Evolutionary conservation across 2,329 filamentous ascomycete genomes (phyloP).

Genomic region (Spiromastix sp.): DNA sequence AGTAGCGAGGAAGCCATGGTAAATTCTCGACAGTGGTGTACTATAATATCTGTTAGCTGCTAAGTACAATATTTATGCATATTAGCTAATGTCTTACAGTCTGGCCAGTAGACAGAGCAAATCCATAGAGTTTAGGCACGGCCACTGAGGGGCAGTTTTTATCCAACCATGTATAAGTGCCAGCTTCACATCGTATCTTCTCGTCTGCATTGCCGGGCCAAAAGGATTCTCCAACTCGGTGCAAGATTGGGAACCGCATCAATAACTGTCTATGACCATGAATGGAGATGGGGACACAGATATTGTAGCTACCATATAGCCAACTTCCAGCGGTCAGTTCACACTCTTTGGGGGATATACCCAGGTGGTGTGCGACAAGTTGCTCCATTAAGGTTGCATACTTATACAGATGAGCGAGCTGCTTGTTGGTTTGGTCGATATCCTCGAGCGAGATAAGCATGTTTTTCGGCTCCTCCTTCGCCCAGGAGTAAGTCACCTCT

Average conservation of each 20-base stretch:
- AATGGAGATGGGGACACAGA: constrained; percentile 17
- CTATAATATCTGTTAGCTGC: neutral
- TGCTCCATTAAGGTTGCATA: constrained; percentile 1
- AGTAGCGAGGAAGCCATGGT: neutral
- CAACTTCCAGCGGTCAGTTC: constrained; percentile 2
- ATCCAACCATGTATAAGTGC: constrained; percentile 8
- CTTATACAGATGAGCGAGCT: constrained; percentile 1
- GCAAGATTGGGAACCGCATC: constrained; percentile 6
- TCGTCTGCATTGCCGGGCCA: constrained; percentile 7
- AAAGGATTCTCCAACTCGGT: constrained; percentile 7
- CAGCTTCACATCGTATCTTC: constrained; percentile 8
- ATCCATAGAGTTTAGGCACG: constrained; percentile 11
- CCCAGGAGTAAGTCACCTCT: constrained; percentile 3
- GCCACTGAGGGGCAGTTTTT: constrained; percentile 9
- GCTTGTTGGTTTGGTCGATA: constrained; percentile 15
- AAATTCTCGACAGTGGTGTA: constrained; percentile 5
- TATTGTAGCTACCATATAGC: constrained; percentile 27
- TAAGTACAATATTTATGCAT: neutral
- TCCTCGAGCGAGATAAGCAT: constrained; percentile 1
- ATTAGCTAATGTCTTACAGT: constrained; percentile 6
- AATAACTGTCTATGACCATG: neutral
- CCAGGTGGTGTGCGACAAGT: constrained; percentile 10
- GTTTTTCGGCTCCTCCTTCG: neutral
- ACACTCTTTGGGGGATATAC: constrained; percentile 6
- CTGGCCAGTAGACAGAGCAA: constrained; percentile 9